Conservation (phyloP, 2,329 filamentous ascomycete species). For the Daldinia eschscholtzii region DNA sequence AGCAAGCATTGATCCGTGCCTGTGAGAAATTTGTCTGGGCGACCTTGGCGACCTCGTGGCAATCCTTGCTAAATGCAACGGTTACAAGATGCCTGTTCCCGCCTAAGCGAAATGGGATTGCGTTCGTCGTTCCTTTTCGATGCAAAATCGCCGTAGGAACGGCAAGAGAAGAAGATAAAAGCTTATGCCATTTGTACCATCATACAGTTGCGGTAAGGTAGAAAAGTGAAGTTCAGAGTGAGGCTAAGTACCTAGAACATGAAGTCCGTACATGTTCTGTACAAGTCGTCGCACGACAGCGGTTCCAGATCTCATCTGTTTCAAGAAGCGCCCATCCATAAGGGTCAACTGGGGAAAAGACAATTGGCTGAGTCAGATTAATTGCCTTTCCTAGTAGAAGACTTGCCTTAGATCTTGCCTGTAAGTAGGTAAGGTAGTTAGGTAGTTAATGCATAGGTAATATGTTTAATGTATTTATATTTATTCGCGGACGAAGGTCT, state of each 20-base stretch:
- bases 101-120: conserved; percentile 18
- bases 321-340: conserved; percentile 15
- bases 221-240: conserved; percentile 8
- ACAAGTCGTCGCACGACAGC: conserved; percentile 11
- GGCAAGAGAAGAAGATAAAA: background rate
- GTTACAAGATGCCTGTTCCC: conserved; percentile 22
- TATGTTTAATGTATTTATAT: conserved; percentile 1
- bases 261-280: conserved; percentile 2
- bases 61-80: conserved; percentile 12
- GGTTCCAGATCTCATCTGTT: conserved; percentile 19
- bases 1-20: conserved; percentile 12
- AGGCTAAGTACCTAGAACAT: background rate
- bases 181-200: conserved; percentile 6
- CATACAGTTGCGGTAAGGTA: background rate
- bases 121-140: conserved; percentile 4
- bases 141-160: conserved; percentile 3
- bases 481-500: conserved; percentile 8
- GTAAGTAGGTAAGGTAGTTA: background rate
- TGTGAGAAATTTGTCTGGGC: conserved; percentile 23
- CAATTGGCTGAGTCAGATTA: conserved; percentile 12
- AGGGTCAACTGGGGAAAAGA: conserved; percentile 17
- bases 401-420: conserved; percentile 5
- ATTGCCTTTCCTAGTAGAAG: conserved; percentile 4
- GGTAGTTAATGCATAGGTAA: background rate
- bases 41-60: conserved; percentile 22